Evolutionary conservation across 352 stramenopile species (phyloP).

Genomic region (Albugo candida): DNA sequence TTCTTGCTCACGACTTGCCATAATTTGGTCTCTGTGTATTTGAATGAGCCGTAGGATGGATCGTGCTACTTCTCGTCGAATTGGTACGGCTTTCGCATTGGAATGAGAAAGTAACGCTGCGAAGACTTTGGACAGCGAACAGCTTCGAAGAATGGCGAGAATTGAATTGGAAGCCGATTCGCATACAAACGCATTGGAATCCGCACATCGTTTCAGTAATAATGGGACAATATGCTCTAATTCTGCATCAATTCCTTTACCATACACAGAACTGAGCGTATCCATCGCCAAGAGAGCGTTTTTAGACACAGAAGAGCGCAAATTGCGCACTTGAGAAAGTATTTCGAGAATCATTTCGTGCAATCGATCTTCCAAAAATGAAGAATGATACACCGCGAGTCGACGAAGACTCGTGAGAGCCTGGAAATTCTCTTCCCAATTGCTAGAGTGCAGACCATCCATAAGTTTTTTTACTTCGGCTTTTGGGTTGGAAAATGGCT

Average conservation of each 20-base stretch:
- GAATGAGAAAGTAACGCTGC: conserved; percentile 19
- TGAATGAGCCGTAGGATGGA: conserved; percentile 29
- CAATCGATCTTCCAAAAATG: conserved; percentile 23
- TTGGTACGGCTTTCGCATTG: conserved; percentile 22
- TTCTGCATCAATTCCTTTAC: conserved; percentile 29
- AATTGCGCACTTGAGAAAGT: conserved; percentile 36
- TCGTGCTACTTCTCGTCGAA: conserved; percentile 40
- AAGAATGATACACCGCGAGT: conserved; percentile 26
- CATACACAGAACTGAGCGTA: conserved; percentile 24
- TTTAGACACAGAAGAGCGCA: conserved; percentile 54
- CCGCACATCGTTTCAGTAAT: conserved; percentile 37
- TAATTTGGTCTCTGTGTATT: conserved; percentile 17
- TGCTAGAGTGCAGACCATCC: conserved; percentile 14
- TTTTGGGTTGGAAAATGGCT: conserved; percentile 29
- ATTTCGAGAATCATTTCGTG: conserved; percentile 25
- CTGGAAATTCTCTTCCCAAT: conserved; percentile 53
- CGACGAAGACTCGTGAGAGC: conserved; percentile 33
- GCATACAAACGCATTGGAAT: conserved; percentile 62
- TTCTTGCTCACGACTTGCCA: conserved; percentile 4
- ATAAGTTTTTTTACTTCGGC: conserved; percentile 24
- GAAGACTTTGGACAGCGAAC: conserved; percentile 26
- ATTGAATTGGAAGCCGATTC: conserved; percentile 29
- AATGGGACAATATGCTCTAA: conserved; percentile 35
- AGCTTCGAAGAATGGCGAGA: conserved; percentile 28
- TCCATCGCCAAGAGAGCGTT: conserved; percentile 57